phyloP scores from a whole-genome alignment of 805 yeast species.

The Lachancea quebecensis region DNA sequence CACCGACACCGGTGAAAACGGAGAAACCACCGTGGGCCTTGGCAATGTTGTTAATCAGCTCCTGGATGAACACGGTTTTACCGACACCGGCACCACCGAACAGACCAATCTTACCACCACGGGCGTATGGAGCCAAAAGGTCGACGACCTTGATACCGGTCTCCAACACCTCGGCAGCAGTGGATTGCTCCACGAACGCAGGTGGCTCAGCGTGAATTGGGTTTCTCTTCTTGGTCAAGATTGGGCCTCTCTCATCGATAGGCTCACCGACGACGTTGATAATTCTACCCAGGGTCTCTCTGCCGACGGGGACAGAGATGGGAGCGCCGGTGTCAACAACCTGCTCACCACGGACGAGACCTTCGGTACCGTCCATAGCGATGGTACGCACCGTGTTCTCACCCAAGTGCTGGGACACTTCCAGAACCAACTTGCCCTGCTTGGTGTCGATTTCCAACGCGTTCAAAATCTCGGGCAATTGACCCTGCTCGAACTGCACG shows the following conservation, averaged over 20 bases:
- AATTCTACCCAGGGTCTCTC: conserved; percentile 98
- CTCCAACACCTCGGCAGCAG: conserved; percentile 96
- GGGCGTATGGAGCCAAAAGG: conserved; percentile 97
- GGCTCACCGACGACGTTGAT: conserved; percentile 99
- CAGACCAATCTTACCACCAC: conserved; percentile 99
- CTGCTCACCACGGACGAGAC: conserved; percentile 94
- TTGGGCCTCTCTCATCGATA: conserved; percentile 99
- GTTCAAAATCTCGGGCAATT: conserved; percentile 94
- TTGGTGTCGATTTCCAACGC: conserved; percentile 85
- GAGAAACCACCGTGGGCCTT: conserved; percentile 99
- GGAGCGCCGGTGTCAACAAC: conserved; percentile 97
- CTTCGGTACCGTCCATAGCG: conserved; percentile 99
- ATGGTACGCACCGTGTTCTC: conserved; percentile 99
- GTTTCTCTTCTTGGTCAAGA: conserved; percentile 83
- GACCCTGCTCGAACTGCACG: conserved; percentile 96
- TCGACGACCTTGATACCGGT: conserved; percentile 99
- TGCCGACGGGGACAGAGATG: conserved; percentile 98
- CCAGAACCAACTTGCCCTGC: conserved; percentile 80
- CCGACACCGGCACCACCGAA: conserved; percentile 99
- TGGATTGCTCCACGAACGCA: conserved; percentile 90
- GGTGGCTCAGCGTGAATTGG: conserved; percentile 99
- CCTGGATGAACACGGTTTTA: conserved; percentile 99
- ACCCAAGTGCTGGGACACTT: conserved; percentile 99
- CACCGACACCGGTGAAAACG: conserved; percentile 99
- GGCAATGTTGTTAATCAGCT: conserved; percentile 98